Evolutionary conservation across 345 rosid species (phyloP).

Genomic region (Reutealis trisperma): DNA sequence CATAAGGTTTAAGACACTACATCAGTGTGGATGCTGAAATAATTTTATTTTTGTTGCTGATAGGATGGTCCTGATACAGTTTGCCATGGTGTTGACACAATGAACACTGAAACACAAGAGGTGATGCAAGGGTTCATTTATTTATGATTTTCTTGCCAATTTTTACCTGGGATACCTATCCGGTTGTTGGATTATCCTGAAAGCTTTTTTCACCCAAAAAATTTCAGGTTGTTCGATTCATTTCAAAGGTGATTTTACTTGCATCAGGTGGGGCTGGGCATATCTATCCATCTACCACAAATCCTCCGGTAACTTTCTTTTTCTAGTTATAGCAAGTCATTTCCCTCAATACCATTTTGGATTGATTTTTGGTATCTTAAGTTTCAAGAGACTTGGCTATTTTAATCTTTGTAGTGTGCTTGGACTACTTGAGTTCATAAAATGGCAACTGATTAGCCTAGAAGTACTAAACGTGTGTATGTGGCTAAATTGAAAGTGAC

Average conservation of each 20-base stretch:
- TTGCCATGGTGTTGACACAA: slow-evolving; percentile 89
- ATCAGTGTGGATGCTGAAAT: slow-evolving; percentile 11
- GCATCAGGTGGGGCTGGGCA: slow-evolving; percentile 99
- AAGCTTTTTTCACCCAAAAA: slow-evolving; percentile 3
- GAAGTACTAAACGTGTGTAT: neutral
- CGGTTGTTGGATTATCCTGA: neutral
- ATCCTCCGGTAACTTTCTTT: slow-evolving; percentile 64
- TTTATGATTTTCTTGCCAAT: neutral
- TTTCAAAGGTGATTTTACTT: slow-evolving; percentile 89
- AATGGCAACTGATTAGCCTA: neutral
- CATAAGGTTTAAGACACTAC: neutral
- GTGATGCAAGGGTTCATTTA: slow-evolving; percentile 35
- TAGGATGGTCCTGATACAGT: slow-evolving; percentile 73
- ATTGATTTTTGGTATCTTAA: neutral
- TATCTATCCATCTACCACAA: slow-evolving; percentile 90
- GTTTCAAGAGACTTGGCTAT: neutral
- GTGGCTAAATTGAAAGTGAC: neutral
- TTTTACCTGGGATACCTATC: neutral
- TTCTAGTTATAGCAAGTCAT: neutral
- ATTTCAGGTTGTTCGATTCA: slow-evolving; percentile 74
- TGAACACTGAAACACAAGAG: slow-evolving; percentile 80
- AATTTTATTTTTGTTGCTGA: slow-evolving; percentile 19
- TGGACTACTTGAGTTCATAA: neutral
- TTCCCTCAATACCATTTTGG: neutral
- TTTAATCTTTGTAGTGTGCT: neutral